Percentiles rank a stretch among this genome's conserved stretches.
These are phyloP conservation scores for Heliamphora exappendiculata DNA, from an alignment of 148 eudicot genomes.

Conservation along the genomic window DNA sequence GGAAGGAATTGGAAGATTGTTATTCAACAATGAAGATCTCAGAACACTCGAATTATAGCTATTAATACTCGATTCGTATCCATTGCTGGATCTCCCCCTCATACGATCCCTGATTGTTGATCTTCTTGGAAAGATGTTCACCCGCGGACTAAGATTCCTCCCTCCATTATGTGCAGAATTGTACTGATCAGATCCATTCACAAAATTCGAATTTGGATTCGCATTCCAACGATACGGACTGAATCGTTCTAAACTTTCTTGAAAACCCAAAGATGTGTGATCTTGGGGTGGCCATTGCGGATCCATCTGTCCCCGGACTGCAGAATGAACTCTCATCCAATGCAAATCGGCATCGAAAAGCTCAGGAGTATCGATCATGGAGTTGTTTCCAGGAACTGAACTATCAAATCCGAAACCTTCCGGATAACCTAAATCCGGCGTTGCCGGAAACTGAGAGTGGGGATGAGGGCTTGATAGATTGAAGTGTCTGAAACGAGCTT, in stretches of 20 bases:
- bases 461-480: not conserved
- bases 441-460: not conserved
- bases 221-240: not conserved
- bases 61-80: not conserved
- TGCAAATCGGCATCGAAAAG: not conserved
- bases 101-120: not conserved
- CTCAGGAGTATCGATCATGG: not conserved
- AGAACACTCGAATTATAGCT: not conserved
- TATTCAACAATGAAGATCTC: not conserved
- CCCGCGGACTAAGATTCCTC: not conserved
- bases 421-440: not conserved
- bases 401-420: not conserved
- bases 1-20: not conserved
- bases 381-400: not conserved
- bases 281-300: not conserved
- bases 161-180: not conserved
- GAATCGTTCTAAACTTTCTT: not conserved
- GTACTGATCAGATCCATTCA: not conserved
- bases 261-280: not conserved
- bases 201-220: not conserved
- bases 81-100: not conserved
- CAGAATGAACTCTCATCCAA: constrained; percentile 12
- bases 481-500: not conserved
- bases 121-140: not conserved
- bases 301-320: constrained; percentile 5